Conservation (phyloP, 2,329 filamentous ascomycete species). For the Emericellopsis cladophorae region DNA sequence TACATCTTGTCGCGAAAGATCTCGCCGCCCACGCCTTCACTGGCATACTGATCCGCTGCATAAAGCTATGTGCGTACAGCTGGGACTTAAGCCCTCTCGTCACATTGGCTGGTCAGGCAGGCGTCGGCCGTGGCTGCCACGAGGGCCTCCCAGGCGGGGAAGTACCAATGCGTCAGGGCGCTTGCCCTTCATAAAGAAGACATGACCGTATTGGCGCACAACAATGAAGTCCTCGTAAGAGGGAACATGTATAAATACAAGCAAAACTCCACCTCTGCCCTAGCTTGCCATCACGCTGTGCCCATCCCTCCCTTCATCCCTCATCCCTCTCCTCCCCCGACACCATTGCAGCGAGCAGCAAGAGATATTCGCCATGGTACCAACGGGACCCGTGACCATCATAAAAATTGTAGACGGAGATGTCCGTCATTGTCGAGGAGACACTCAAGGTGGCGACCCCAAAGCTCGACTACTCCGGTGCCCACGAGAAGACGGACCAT, state of each 20-base stretch:
- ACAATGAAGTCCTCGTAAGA: too few species aligned
- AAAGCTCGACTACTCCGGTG: slow-evolving; percentile 12
- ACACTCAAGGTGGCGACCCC: slow-evolving; percentile 7
- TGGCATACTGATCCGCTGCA: slow-evolving; percentile 20
- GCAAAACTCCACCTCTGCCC: neutral
- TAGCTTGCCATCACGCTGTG: neutral
- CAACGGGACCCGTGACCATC: slow-evolving; percentile 13
- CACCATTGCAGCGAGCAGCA: neutral
- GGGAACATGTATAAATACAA: neutral
- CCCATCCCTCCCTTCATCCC: neutral
- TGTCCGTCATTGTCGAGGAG: slow-evolving; percentile 8
- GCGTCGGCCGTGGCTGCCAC: too few species aligned
- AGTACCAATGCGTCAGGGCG: too few species aligned
- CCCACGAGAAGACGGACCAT: slow-evolving; percentile 11
- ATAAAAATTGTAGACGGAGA: neutral
- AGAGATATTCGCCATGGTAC: slow-evolving; percentile 10
- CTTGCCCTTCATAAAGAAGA: too few species aligned
- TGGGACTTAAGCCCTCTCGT: too few species aligned
- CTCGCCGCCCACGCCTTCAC: slow-evolving; percentile 14
- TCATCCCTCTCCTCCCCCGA: neutral
- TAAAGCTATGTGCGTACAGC: slow-evolving; percentile 13
- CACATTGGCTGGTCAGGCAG: too few species aligned
- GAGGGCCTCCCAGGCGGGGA: too few species aligned
- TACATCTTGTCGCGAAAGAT: slow-evolving; percentile 34
- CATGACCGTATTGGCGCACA: too few species aligned